These are phyloP conservation scores for Boletus albobrunnescens DNA, from an alignment of 1,284 basidiomycete genomes.

Conservation along the genomic window DNA sequence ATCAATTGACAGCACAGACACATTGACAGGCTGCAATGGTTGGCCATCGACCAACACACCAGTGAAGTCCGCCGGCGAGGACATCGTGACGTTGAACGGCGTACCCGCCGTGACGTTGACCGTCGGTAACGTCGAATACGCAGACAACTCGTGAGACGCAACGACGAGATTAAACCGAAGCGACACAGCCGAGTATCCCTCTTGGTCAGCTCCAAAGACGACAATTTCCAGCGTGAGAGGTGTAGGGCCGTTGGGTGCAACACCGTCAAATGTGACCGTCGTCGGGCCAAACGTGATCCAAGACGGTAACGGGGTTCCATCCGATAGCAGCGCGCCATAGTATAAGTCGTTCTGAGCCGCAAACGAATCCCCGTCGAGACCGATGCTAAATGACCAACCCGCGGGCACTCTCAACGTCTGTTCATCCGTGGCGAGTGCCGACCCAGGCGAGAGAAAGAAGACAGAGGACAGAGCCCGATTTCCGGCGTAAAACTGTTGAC, in stretches of 20 bases:
- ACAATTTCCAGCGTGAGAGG: constrained; percentile 48
- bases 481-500: constrained; percentile 54
- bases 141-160: constrained; percentile 62
- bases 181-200: constrained; percentile 54
- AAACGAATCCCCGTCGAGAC: constrained; percentile 72
- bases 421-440: constrained; percentile 49
- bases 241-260: constrained; percentile 52
- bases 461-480: constrained; percentile 68
- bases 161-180: constrained; percentile 56
- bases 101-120: constrained; percentile 61
- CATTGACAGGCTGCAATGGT: constrained; percentile 49
- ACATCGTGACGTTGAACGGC: constrained; percentile 56
- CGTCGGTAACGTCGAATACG: constrained; percentile 45
- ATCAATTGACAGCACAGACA: constrained; percentile 52
- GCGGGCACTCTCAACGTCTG: constrained; percentile 76
- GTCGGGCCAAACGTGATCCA: constrained; percentile 74
- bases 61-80: constrained; percentile 54
- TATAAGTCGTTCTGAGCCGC: constrained; percentile 47
- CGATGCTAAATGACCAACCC: constrained; percentile 89
- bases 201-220: constrained; percentile 62
- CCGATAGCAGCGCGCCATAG: constrained; percentile 63
- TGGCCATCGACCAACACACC: constrained; percentile 61
- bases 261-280: constrained; percentile 75
- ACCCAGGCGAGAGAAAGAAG: constrained; percentile 52
- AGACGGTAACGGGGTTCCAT: constrained; percentile 66